A percentile compares a stretch with the other conserved stretches of the same genome.
Conservation (phyloP, 1,284 basidiomycete genomes). For the Fomitiporia mediterranea region DNA sequence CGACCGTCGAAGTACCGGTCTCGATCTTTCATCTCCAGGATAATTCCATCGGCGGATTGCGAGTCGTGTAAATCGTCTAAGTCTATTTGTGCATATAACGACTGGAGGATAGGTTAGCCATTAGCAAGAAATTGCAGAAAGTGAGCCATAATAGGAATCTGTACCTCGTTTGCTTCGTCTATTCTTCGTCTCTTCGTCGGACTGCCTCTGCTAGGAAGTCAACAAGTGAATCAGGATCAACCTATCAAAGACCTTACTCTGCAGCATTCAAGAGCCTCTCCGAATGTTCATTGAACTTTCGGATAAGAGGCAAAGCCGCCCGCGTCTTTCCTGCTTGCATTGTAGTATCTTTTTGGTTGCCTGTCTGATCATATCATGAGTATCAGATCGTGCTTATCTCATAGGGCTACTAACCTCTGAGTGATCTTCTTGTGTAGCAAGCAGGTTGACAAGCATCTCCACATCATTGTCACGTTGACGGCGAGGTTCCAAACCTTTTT, state of each 20-base stretch:
- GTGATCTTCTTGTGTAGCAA: conserved; percentile 90
- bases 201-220: conserved; percentile 43
- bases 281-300: conserved; percentile 97
- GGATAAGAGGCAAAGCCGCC: conserved; percentile 85
- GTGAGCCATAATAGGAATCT: too few species aligned
- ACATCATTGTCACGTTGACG: conserved; percentile 62
- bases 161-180: conserved; percentile 37
- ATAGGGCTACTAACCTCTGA: conserved; percentile 56
- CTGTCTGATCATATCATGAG: conserved; percentile 48
- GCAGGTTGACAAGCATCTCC: conserved; percentile 80
- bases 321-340: conserved; percentile 94
- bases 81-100: conserved; percentile 71
- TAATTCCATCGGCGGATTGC: conserved; percentile 59
- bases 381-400: background rate
- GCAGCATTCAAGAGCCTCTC: conserved; percentile 80
- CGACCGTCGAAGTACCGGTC: conserved; percentile 72
- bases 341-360: conserved; percentile 85
- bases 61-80: conserved; percentile 81
- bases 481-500: conserved; percentile 75
- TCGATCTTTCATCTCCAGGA: conserved; percentile 79
- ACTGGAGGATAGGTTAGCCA: conserved; percentile 18
- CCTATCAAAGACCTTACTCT: conserved; percentile 42
- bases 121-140: background rate
- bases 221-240: conserved; percentile 4
- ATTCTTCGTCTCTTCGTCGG: conserved; percentile 55